Evolutionary conservation across 805 yeast species (phyloP).

Genomic region (Wickerhamomyces canadensis): DNA sequence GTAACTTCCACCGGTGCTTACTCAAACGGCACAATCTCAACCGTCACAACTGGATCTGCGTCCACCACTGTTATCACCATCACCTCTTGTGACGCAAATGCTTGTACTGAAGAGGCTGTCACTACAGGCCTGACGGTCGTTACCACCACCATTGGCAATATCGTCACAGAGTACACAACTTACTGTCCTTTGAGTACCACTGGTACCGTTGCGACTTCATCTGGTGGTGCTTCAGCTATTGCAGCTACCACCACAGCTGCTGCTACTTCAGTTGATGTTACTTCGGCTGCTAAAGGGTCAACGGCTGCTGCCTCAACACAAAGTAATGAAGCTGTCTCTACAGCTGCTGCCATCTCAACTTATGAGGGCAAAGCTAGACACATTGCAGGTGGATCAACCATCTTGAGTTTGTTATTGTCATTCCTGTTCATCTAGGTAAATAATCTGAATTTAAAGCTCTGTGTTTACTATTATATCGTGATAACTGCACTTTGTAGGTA

Average conservation of each 20-base stretch:
- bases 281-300: neutral
- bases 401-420: neutral
- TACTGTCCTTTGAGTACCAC: conserved; percentile 19
- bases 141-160: conserved; percentile 24
- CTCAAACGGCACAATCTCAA: conserved; percentile 2
- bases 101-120: conserved; percentile 12
- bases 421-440: neutral
- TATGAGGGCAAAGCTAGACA: conserved; percentile 2
- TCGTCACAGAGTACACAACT: conserved; percentile 16
- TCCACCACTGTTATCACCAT: conserved; percentile 27
- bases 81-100: conserved; percentile 17
- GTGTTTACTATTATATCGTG: too few relatives aligned
- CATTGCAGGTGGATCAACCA: neutral
- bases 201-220: conserved; percentile 1
- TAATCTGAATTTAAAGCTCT: too few relatives aligned
- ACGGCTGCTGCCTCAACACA: conserved; percentile 6
- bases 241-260: neutral
- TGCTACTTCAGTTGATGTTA: neutral
- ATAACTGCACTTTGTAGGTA: too few relatives aligned
- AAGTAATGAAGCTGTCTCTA: neutral
- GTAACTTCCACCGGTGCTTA: conserved; percentile 10
- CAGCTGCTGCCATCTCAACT: conserved; percentile 5
- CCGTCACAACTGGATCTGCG: conserved; percentile 4
- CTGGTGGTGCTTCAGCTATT: neutral
- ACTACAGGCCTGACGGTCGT: conserved; percentile 27